Percentiles rank a stretch among this genome's conserved stretches.
Conservation (phyloP, 371 early-diverging fungal species). For the Circinella minor region DNA sequence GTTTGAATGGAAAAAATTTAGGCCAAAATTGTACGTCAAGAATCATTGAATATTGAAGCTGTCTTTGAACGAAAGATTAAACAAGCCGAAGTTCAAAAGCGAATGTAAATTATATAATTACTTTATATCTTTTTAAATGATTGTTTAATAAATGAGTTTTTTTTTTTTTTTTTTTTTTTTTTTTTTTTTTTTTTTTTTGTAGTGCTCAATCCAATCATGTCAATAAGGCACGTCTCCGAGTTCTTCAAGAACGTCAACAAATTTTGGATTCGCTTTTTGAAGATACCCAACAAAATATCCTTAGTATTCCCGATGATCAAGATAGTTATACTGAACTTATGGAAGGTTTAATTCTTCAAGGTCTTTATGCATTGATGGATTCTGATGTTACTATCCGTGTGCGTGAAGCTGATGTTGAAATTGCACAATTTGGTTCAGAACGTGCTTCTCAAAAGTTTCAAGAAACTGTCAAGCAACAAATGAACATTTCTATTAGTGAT, state of each 20-base stretch:
- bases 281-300: slow-evolving; percentile 61
- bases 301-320: slow-evolving; percentile 59
- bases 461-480: slow-evolving; percentile 53
- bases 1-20: slow-evolving; percentile 16
- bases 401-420: slow-evolving; percentile 75
- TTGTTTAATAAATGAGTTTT: background rate
- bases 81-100: slow-evolving; percentile 89
- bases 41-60: slow-evolving; percentile 88
- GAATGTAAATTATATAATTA: slow-evolving; percentile 66
- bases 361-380: slow-evolving; percentile 86
- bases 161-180: background rate
- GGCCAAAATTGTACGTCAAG: slow-evolving; percentile 93
- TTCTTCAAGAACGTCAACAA: slow-evolving; percentile 89
- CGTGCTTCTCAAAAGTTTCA: slow-evolving; percentile 65
- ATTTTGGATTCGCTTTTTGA: slow-evolving; percentile 81
- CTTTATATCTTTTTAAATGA: background rate
- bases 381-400: slow-evolving; percentile 69
- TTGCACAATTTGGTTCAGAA: slow-evolving; percentile 64
- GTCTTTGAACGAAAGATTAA: slow-evolving; percentile 89
- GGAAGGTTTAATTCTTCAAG: slow-evolving; percentile 80
- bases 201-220: slow-evolving; percentile 94
- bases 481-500: slow-evolving; percentile 62
- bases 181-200: background rate
- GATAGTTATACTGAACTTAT: slow-evolving; percentile 65
- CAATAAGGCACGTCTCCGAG: slow-evolving; percentile 92